A percentile compares a stretch with the other conserved stretches of the same genome.
Evolutionary conservation across 179 eudicot genomes (phyloP).

Genomic region (Amaranthus tricolor): DNA sequence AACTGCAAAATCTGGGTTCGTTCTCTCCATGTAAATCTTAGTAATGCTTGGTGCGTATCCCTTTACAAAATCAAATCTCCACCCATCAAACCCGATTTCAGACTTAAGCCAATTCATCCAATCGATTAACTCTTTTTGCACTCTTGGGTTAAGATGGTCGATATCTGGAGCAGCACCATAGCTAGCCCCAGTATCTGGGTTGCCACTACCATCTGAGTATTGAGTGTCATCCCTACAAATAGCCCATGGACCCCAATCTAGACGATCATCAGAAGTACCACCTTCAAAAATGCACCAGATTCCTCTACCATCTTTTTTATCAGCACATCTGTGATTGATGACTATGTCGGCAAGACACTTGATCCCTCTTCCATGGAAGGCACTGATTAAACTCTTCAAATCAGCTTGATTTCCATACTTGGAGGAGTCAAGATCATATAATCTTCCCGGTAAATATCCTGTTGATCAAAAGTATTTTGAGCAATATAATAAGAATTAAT

Average conservation of each 20-base stretch:
- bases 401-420: conserved; percentile 47
- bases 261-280: conserved; percentile 17
- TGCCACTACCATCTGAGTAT: conserved; percentile 23
- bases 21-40: conserved; percentile 25
- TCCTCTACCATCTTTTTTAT: conserved; percentile 32
- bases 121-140: conserved; percentile 55
- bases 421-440: conserved; percentile 65
- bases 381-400: conserved; percentile 39
- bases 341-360: conserved; percentile 67
- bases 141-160: conserved; percentile 31
- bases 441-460: conserved; percentile 47
- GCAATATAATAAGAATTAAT: too few species aligned
- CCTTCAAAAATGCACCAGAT: conserved; percentile 42
- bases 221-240: conserved; percentile 24
- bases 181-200: conserved; percentile 18
- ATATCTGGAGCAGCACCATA: conserved; percentile 25
- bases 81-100: conserved; percentile 20
- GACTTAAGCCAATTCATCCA: conserved; percentile 68
- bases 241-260: conserved; percentile 29
- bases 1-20: conserved; percentile 17
- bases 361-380: conserved; percentile 47
- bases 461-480: background rate
- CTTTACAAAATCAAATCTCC: conserved; percentile 54
- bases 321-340: conserved; percentile 57
- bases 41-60: conserved; percentile 54